A percentile compares a stretch with the other conserved stretches of the same genome.
Conservation (phyloP, 2,329 filamentous ascomycete species). For the Metarhizium guizhouense region DNA sequence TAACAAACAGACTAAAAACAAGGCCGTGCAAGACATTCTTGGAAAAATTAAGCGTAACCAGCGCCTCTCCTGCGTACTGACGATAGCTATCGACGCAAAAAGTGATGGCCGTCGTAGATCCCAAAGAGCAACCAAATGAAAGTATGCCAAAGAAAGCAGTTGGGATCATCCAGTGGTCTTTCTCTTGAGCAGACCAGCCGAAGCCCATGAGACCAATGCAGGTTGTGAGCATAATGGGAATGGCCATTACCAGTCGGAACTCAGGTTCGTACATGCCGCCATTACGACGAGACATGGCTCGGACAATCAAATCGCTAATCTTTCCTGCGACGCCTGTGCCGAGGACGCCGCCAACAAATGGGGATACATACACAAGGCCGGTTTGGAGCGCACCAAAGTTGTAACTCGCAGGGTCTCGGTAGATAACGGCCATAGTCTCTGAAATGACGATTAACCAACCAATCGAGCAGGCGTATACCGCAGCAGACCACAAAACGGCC, state of each 20-base stretch:
- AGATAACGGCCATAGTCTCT: constrained; percentile 76
- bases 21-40: constrained; percentile 93
- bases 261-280: constrained; percentile 95
- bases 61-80: constrained; percentile 85
- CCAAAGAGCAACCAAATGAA: constrained; percentile 85
- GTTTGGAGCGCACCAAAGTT: constrained; percentile 74
- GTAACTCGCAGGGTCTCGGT: constrained; percentile 59
- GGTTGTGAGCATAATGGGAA: constrained; percentile 70
- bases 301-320: constrained; percentile 77
- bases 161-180: constrained; percentile 80
- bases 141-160: constrained; percentile 89
- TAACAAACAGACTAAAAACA: constrained; percentile 82
- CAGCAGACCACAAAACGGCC: constrained; percentile 76
- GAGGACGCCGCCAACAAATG: constrained; percentile 79
- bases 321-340: constrained; percentile 89
- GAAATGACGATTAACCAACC: constrained; percentile 95
- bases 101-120: constrained; percentile 84
- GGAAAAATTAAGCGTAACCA: constrained; percentile 88
- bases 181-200: constrained; percentile 77
- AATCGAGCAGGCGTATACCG: constrained; percentile 78
- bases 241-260: constrained; percentile 80
- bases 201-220: constrained; percentile 87
- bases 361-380: constrained; percentile 81
- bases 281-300: constrained; percentile 72
- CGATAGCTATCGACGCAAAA: constrained; percentile 92